These are phyloP conservation scores for Ogataea nonfermentans DNA, from an alignment of 805 yeast species.

Conservation along the genomic window DNA sequence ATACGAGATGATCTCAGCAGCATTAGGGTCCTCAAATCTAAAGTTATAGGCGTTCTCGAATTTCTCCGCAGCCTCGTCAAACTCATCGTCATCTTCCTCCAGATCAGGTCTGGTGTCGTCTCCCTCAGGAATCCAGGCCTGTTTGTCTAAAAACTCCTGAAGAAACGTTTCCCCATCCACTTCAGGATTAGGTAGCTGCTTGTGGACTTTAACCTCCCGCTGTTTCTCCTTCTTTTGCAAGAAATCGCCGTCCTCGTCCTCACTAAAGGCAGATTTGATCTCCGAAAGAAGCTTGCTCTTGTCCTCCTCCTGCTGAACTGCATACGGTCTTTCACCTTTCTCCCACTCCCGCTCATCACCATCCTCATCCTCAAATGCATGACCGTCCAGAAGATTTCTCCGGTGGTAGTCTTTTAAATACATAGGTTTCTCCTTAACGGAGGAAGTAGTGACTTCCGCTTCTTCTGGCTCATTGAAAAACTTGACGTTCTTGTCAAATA, in stretches of 20 bases:
- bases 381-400: slow-evolving; percentile 71
- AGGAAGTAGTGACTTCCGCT: slow-evolving; percentile 25
- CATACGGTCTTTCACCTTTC: slow-evolving; percentile 64
- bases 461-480: slow-evolving; percentile 70
- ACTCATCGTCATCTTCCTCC: slow-evolving; percentile 76
- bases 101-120: slow-evolving; percentile 48
- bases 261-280: slow-evolving; percentile 66
- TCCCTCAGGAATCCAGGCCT: slow-evolving; percentile 86
- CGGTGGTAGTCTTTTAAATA: slow-evolving; percentile 92
- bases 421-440: slow-evolving; percentile 64
- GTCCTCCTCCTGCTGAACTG: slow-evolving; percentile 72
- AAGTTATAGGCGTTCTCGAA: slow-evolving; percentile 93
- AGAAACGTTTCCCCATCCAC: slow-evolving; percentile 67
- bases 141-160: slow-evolving; percentile 64
- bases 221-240: slow-evolving; percentile 52
- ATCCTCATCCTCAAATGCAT: slow-evolving; percentile 52
- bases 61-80: slow-evolving; percentile 87
- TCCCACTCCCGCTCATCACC: slow-evolving; percentile 46
- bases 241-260: slow-evolving; percentile 46
- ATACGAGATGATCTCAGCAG: slow-evolving; percentile 89
- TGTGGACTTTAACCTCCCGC: slow-evolving; percentile 5
- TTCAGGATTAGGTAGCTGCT: slow-evolving; percentile 64
- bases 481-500: slow-evolving; percentile 65
- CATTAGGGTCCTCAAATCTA: slow-evolving; percentile 87
- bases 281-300: slow-evolving; percentile 70